Percentiles rank a stretch among this genome's conserved stretches.
These are phyloP conservation scores for Tricholoma hemisulphureum DNA, from an alignment of 768 basidiomycete species.

Conservation along the genomic window DNA sequence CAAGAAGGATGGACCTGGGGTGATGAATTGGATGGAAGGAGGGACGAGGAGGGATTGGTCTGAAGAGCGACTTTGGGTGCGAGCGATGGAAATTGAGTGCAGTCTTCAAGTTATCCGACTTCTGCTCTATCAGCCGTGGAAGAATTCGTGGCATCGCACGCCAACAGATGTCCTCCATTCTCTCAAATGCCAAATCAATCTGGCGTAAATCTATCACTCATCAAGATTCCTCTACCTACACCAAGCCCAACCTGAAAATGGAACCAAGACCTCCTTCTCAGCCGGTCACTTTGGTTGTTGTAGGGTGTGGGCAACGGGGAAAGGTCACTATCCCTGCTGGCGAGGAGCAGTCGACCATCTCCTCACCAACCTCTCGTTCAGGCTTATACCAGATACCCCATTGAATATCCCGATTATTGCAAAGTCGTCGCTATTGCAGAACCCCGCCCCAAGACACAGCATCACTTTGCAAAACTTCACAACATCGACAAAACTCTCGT, in stretches of 20 bases:
- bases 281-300: constrained; percentile 68
- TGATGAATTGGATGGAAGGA: constrained; percentile 47
- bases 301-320: constrained; percentile 86
- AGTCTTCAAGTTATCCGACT: constrained; percentile 30
- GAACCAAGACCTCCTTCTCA: constrained; percentile 3
- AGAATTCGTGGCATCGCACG: constrained; percentile 64
- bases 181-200: constrained; percentile 32
- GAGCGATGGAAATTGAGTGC: constrained; percentile 21
- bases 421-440: constrained; percentile 86
- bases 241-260: neutral
- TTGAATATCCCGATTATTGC: constrained; percentile 57
- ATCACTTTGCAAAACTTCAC: constrained; percentile 54
- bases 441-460: constrained; percentile 66
- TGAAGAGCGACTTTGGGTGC: constrained; percentile 33
- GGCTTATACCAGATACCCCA: constrained; percentile 65
- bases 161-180: constrained; percentile 4
- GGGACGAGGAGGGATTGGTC: constrained; percentile 32
- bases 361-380: constrained; percentile 22
- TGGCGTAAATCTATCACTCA: constrained; percentile 30
- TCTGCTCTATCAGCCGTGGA: constrained; percentile 55
- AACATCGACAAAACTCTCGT: constrained; percentile 65
- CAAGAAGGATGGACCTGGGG: constrained; percentile 61
- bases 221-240: constrained; percentile 12
- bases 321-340: constrained; percentile 38
- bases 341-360: neutral